Evolutionary conservation across 441 rosid genomes (phyloP).

Genomic region (Croton setiger): DNA sequence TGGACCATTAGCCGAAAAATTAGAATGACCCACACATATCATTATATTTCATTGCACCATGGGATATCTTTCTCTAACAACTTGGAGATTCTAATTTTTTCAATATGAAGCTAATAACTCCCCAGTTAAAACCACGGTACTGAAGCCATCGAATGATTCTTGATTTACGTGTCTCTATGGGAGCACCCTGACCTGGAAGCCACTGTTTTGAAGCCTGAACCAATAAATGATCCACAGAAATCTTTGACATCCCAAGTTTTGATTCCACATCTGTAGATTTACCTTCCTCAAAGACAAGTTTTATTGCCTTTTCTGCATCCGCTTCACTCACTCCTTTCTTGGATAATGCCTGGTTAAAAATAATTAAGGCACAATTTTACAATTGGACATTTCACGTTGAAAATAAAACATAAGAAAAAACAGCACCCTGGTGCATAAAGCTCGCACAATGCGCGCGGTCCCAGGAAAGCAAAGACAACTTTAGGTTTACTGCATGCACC

Average conservation of each 20-base stretch:
- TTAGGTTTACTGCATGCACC: no score
- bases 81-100: constrained; percentile 57
- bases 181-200: constrained; percentile 55
- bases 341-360: constrained; percentile 57
- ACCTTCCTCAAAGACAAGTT: constrained; percentile 56
- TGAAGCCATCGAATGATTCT: constrained; percentile 91
- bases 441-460: no score
- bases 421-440: no score
- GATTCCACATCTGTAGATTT: constrained; percentile 44
- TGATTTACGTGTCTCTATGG: constrained; percentile 62
- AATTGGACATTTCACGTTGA: constrained; percentile 3
- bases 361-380: constrained; percentile 10
- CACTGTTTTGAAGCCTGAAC: constrained; percentile 79
- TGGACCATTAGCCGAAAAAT: constrained; percentile 18
- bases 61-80: constrained; percentile 26
- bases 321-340: constrained; percentile 55
- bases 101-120: constrained; percentile 47
- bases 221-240: constrained; percentile 60
- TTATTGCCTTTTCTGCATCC: constrained; percentile 65
- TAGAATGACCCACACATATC: constrained; percentile 11
- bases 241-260: constrained; percentile 57
- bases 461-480: no score
- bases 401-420: neutral
- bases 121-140: constrained; percentile 88
- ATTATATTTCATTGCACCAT: neutral